Base-by-base conservation (phyloP, 805 yeast species). In the Clavispora fructus region DNA sequence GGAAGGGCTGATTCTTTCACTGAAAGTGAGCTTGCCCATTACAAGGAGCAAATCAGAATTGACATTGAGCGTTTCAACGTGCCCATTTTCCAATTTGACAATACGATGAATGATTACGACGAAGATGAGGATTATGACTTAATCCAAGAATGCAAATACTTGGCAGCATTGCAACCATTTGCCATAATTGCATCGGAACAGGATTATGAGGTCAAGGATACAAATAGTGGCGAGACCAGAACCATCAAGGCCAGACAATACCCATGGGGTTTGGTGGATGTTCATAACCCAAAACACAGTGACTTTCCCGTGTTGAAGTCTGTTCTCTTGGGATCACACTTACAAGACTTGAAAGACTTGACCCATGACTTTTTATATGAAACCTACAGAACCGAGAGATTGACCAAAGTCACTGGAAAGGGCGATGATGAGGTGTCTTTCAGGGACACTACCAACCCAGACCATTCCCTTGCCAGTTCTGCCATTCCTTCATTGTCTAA, bases 1-100 rank as follows among this genome's bases (percentile, higher is more conserved):
- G 79, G 87, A 32, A 85, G 87, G 58, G 82, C 95, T 3, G 97
- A 91, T 62, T 74, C 88, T 1, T 71, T 88, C 54, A 87, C 95
- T 0, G 74, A 73, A 19, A 62, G 75, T 2, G 97, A 91, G 63
- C 69, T 86, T 55, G 57, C 58, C 39, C 66, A 63, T 33, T 86
- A 85, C 65, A 85, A 84, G 61, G 68, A 75, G 54, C 80, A 77
- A 50, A 74, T 87, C 51, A 65, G 72, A 56, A 66, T 69, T 42
- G 94, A 87, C 63, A 76, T 87, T 50, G 83, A 82, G 56, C 75
- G 75, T 51, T 82, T 73, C 58, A 83, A 80, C 62, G 83, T 87
- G 13, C 95, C 95, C 25, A 73, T 82, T 39, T 92, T 83, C 68
- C 82, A 85, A 62, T 92, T 92, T 62, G 84, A 80, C 53, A 65